Conservation (phyloP, 2,329 filamentous ascomycete genomes). For the Pseudogymnoascus sp. region DNA sequence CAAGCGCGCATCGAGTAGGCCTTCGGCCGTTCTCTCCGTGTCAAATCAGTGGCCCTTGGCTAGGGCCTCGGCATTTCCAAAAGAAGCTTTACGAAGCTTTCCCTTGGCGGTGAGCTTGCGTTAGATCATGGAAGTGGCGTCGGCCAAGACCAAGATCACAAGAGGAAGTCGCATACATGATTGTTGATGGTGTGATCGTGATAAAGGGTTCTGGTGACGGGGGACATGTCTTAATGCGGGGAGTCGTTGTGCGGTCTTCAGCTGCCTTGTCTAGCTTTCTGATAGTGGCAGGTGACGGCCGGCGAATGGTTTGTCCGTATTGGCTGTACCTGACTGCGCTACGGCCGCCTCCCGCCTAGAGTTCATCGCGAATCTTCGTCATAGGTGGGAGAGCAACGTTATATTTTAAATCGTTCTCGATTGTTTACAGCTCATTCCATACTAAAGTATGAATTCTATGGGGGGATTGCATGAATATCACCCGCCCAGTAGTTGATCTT, state of each 20-base stretch:
- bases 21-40: not conserved
- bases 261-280: not conserved
- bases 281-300: not conserved
- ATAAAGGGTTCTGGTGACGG: not conserved
- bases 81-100: conserved; percentile 1
- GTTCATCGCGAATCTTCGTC: not conserved
- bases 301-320: conserved; percentile 1
- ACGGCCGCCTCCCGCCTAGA: not conserved
- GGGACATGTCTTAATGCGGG: not conserved
- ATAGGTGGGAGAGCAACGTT: not conserved
- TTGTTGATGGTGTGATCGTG: not conserved
- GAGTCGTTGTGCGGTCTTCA: not conserved
- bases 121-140: not conserved
- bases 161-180: not conserved
- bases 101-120: not conserved
- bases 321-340: not conserved
- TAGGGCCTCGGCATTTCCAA: not conserved
- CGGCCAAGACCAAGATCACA: conserved; percentile 2
- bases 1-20: not conserved
- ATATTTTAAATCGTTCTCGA: not conserved
- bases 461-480: not conserved
- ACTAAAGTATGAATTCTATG: not conserved
- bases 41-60: not conserved
- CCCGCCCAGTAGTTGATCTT: not conserved
- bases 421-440: not conserved